Evolutionary conservation across 257 asterid genomes (phyloP), one percentile per base, ranked within the genome.

Genomic region (Penstemon barbatus): DNA sequence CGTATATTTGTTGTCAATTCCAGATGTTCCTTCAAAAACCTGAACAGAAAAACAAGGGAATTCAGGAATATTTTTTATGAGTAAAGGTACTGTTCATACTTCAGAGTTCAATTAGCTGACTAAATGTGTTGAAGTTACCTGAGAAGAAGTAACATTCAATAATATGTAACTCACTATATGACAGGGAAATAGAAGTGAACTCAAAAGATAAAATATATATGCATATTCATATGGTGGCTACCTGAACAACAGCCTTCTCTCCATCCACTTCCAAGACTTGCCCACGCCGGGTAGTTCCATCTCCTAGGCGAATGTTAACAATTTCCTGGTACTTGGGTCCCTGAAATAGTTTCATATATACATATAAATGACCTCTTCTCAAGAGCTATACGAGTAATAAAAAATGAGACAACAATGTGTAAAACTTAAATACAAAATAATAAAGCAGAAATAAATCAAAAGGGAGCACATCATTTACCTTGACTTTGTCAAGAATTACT

Each of bases 191-290:
- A 38, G 44, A 4, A 18, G 13, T 60, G 60, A 37, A 49, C 19
- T 52, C 6, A 56, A 70, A 65, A 6, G 41, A 46, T 3, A 54
- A 25, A 72, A 41, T 18, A 8, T 18, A 8, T 43, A 18, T 40
- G 48, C 56, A 55, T 63, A 10, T 41, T 38, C 42, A 38, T 61
- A 63, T 53, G 19, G 63, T 53, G 42, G 65, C 79, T 75, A 92
- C 98, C 98, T 92, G 98, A 77, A 92, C 97, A 82, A 92, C 97
- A 63, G 98, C 98, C 78, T 89, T 92, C 77, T 92, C 98, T 58
- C 97, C 98, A 80, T 92, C 98, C 44, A 92, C 98, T 80, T 92
- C 98, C 85, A 92, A 64, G 63, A 92, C 97, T 78, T 92, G 98
- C 53, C 98, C 98, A 87, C 98, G 98, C 39, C 98, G 84, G 45